Base-by-base conservation (phyloP, 345 rosid species). In the Salix purpurea region DNA sequence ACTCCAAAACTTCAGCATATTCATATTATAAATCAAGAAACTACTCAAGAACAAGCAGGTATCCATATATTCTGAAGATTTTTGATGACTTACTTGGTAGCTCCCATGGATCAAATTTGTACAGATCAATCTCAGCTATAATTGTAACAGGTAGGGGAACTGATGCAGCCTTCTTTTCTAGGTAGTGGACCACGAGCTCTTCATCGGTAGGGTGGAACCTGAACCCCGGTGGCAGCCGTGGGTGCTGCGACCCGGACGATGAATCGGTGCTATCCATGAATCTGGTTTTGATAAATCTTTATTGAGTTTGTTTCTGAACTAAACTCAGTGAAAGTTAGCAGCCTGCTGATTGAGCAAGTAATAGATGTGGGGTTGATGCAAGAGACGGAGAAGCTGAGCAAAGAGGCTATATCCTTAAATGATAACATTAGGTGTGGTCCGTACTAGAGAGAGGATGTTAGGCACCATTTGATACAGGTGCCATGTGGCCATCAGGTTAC, bases 161-260 rank as follows among this genome's bases (percentile, higher is more conserved):
- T 1, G 97, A 92, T 5, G 87, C 81, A 2, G 88, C 90, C 79
- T 96, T 96, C 79, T 88, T 93, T 81, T 96, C 92, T 62, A 96
- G 95, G 78, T 96, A 96, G 85, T 96, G 97, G 48, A 89, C 90
- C 0, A 96, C 92, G 13, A 96, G 94, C 83, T 96, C 99, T 82
- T 96, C 98, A n/a, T 96, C 98, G 28, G 99, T 92, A 16, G 99
- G 99, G 76, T 96, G 99, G 88, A 96, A 96, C 32, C 99, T 82
- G 87, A 96, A 96, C 4, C 99, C 99, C 7, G 98, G 98, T 7
- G 99, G 99, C 7, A 96, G 93, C 62, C 88, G 92, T 1, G 94
- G 98, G 78, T 92, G 92, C 32, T 79, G 93, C 7, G 89, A 82
- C 62, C 87, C 86, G 21, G 91, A 83, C n/a, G 92, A 90, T 0